Conservation (phyloP, 768 basidiomycete genomes). For the Artomyces pyxidatus region DNA sequence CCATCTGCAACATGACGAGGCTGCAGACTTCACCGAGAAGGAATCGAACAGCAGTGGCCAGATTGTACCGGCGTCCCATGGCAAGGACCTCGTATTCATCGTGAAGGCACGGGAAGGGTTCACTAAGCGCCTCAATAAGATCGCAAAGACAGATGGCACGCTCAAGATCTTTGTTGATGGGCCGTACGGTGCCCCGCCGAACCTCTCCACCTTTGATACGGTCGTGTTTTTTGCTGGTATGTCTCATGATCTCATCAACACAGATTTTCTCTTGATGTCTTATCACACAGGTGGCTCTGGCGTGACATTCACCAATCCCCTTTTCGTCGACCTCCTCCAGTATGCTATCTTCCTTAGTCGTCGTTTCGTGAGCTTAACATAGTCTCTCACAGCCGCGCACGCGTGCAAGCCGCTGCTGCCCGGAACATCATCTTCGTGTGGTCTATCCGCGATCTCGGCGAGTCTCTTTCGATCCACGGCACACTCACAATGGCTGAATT, state of each 20-base stretch:
- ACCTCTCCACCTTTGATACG: slow-evolving; percentile 33
- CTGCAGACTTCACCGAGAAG: slow-evolving; percentile 7
- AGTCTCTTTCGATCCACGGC: slow-evolving; percentile 5
- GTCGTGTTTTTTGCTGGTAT: slow-evolving; percentile 44
- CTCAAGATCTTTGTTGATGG: slow-evolving; percentile 50
- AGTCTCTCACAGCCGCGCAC: slow-evolving; percentile 22
- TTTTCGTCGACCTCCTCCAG: slow-evolving; percentile 37
- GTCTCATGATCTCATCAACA: too few species aligned
- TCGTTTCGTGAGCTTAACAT: background rate
- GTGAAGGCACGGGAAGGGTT: slow-evolving; percentile 55
- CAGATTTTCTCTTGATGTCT: too few species aligned
- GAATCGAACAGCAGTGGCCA: background rate
- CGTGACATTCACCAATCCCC: slow-evolving; percentile 37
- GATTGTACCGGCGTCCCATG: slow-evolving; percentile 12
- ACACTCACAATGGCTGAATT: too few species aligned
- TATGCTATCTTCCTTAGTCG: slow-evolving; percentile 18
- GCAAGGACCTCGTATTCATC: slow-evolving; percentile 46
- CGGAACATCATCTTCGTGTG: slow-evolving; percentile 34
- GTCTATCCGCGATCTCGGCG: slow-evolving; percentile 33
- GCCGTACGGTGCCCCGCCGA: slow-evolving; percentile 42
- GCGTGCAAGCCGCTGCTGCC: slow-evolving; percentile 19
- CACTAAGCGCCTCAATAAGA: slow-evolving; percentile 38
- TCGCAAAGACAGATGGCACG: slow-evolving; percentile 22
- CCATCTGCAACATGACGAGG: background rate
- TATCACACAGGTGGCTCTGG: slow-evolving; percentile 38